These are phyloP conservation scores for Cyberlindnera lachancei DNA, from an alignment of 805 yeast genomes.

Conservation along the genomic window DNA sequence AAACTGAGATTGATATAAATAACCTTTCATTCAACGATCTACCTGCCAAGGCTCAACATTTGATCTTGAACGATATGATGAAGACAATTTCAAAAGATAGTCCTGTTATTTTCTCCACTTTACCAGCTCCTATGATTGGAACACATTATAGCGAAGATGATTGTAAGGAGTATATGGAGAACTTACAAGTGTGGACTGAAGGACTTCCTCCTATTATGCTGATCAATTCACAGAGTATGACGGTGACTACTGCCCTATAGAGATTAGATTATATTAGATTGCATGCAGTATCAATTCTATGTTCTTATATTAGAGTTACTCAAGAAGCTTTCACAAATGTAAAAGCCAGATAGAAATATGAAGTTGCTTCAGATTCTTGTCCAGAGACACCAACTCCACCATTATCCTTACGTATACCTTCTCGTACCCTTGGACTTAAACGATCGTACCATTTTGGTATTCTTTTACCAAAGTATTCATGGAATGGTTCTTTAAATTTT, in stretches of 20 bases:
- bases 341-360: slow-evolving; percentile 71
- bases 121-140: slow-evolving; percentile 84
- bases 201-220: slow-evolving; percentile 77
- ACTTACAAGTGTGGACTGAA: slow-evolving; percentile 72
- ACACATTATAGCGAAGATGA: slow-evolving; percentile 65
- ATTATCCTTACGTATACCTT: slow-evolving; percentile 55
- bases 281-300: neutral
- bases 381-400: slow-evolving; percentile 86
- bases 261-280: neutral
- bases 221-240: slow-evolving; percentile 87
- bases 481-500: slow-evolving; percentile 66
- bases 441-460: slow-evolving; percentile 57
- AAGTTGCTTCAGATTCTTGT: slow-evolving; percentile 78
- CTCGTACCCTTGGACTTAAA: slow-evolving; percentile 53
- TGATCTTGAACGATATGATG: slow-evolving; percentile 86
- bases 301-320: neutral
- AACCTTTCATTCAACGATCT: slow-evolving; percentile 65
- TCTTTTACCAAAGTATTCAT: slow-evolving; percentile 74
- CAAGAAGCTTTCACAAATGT: slow-evolving; percentile 58
- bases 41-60: slow-evolving; percentile 89
- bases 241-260: slow-evolving; percentile 88
- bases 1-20: slow-evolving; percentile 24
- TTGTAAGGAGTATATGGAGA: slow-evolving; percentile 67
- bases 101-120: slow-evolving; percentile 76
- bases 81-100: slow-evolving; percentile 50